Evolutionary conservation across 164 flowering plant species (phyloP), one percentile per base, ranked within the genome.

Genomic region (Tetracentron sinense): DNA sequence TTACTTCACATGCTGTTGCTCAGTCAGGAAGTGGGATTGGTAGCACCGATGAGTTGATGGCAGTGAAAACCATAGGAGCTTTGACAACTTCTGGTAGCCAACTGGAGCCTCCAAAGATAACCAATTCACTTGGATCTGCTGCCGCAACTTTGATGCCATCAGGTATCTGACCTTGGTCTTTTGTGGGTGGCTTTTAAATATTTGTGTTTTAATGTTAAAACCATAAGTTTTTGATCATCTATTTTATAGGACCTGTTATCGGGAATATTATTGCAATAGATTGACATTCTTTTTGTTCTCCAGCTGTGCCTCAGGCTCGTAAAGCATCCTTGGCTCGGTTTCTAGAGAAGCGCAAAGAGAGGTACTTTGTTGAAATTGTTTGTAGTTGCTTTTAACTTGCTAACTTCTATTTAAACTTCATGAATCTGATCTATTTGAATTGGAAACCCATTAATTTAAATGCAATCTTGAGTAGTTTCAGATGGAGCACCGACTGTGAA

Each of bases 281-380:
- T 38, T 38, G 44, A 38, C 14, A 1, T 1, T 8, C 14, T 12
- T 38, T 60, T 46, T 29, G 60, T 47, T 78, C 54, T 74, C 71
- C 81, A 72, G 89, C 86, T 28, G 81, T 87, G 31, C 97, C 97
- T 4, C 94, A 87, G 76, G 83, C 84, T 42, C 90, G 97, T 19
- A 87, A 87, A 79, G 94, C 91, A 52, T 90, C 97, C 53, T 72
- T 90, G 79, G 92, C 97, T 67, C 78, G 92, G 20, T 90, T 87
- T 74, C 66, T 90, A 62, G 97, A 90, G 85, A 90, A 84, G 74
- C 93, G 96, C 79, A 90, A 84, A 79, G 94, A 90, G 72, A 87
- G 96, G 96, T 90, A 51, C 70, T 68, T 72, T 38, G 46, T 2
- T 65, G 38, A 42, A 44, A 15, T 42, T 48, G 2, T 20, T n/a